Conservation (phyloP, 331 rosid genomes). For the Arachis monticola region DNA sequence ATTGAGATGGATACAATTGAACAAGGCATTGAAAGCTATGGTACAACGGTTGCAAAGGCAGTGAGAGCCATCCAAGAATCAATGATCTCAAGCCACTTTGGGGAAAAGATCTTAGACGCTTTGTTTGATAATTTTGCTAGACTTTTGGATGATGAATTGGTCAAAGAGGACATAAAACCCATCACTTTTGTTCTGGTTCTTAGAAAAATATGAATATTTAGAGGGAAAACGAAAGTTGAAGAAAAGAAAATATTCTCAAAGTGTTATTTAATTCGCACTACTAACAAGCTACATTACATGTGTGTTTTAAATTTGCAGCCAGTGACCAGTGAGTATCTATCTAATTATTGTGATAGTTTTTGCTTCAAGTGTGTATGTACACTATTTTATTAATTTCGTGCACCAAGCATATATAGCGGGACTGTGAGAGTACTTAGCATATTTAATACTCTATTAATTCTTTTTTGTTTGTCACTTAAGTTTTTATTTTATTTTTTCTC, state of each 20-base stretch:
- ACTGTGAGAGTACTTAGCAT: no score
- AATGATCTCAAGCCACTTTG: slow-evolving; percentile 77
- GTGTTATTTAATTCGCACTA: slow-evolving; percentile 19
- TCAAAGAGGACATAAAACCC: slow-evolving; percentile 62
- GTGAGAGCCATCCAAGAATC: slow-evolving; percentile 92
- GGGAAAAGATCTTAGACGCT: slow-evolving; percentile 65
- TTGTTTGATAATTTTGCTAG: slow-evolving; percentile 67
- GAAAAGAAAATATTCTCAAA: neutral
- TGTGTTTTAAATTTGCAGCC: slow-evolving; percentile 14
- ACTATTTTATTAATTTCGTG: no score
- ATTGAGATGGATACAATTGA: slow-evolving; percentile 52
- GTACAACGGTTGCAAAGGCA: slow-evolving; percentile 67
- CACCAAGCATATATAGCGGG: no score
- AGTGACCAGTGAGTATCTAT: neutral
- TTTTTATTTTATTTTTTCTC: no score
- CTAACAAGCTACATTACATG: neutral
- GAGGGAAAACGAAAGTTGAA: neutral
- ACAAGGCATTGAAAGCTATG: slow-evolving; percentile 51
- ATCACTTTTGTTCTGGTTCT: slow-evolving; percentile 66
- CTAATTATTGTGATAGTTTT: no score
- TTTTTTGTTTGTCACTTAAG: no score
- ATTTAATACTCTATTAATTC: no score
- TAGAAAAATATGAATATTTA: slow-evolving; percentile 48
- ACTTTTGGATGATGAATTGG: slow-evolving; percentile 62
- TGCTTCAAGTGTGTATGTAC: no score